phyloP scores from a whole-genome alignment of 179 eudicot species.

The Silene vulgaris region DNA sequence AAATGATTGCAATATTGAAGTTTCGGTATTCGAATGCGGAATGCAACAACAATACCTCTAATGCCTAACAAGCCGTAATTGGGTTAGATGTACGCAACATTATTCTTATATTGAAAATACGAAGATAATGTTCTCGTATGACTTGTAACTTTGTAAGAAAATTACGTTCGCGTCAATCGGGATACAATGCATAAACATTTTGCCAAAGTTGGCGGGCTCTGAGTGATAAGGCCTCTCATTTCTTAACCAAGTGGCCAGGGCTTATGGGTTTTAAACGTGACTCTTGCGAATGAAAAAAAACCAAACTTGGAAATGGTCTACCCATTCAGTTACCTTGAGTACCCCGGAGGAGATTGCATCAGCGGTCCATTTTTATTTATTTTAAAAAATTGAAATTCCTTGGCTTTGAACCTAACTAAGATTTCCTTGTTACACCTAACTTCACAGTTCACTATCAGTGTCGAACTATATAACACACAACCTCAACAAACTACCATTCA shows the following conservation, averaged over 20 bases:
- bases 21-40: not conserved
- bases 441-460: conserved; percentile 14
- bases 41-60: not conserved
- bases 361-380: not conserved
- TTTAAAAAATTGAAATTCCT: not conserved
- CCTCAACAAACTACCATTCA: not conserved
- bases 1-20: not conserved
- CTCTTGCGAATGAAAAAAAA: too few species aligned
- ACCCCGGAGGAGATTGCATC: too few species aligned
- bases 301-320: too few species aligned
- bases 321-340: too few species aligned
- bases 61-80: not conserved
- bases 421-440: conserved; percentile 19
- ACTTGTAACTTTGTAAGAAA: too few species aligned
- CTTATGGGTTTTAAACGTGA: too few species aligned
- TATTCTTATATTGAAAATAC: too few species aligned
- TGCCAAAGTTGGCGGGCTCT: too few species aligned
- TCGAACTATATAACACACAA: conserved; percentile 16
- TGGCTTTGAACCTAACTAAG: conserved; percentile 4
- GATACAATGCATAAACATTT: too few species aligned
- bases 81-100: not conserved
- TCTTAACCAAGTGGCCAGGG: too few species aligned
- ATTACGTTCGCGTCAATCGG: not conserved
- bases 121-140: not conserved
- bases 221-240: too few species aligned